These are phyloP conservation scores for Mycena rebaudengoi DNA, from an alignment of 768 basidiomycete species.

Conservation along the genomic window DNA sequence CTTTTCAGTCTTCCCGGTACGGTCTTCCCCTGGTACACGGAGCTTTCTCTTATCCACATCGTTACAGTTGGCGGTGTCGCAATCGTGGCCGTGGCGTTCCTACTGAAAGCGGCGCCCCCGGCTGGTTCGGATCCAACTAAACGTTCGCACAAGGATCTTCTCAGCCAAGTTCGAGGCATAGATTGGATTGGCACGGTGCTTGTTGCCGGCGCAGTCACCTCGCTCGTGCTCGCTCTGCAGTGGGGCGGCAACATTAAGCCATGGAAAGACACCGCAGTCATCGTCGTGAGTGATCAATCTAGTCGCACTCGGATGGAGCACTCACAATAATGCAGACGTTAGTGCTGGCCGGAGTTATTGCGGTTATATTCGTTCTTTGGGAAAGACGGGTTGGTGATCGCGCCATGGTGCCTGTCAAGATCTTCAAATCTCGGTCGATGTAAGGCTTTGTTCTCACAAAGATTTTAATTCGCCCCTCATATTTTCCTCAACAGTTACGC, in stretches of 20 bases:
- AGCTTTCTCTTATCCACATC: conserved; percentile 27
- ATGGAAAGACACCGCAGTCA: conserved; percentile 47
- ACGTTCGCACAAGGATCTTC: background rate
- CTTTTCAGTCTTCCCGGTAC: too few relatives aligned
- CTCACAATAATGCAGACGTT: too few relatives aligned
- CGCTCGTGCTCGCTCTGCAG: conserved; percentile 48
- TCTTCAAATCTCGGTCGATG: conserved; percentile 10
- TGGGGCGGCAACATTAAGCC: conserved; percentile 55
- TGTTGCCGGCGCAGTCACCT: conserved; percentile 41
- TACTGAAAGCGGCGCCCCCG: conserved; percentile 9
- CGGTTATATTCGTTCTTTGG: conserved; percentile 6
- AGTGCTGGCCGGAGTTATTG: background rate
- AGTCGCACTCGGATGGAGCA: too few relatives aligned
- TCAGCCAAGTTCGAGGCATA: conserved; percentile 30
- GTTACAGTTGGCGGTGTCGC: conserved; percentile 14
- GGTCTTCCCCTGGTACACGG: too few relatives aligned
- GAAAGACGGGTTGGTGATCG: conserved; percentile 8
- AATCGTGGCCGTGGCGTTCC: conserved; percentile 4
- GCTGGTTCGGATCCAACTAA: conserved; percentile 7
- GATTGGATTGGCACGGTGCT: conserved; percentile 49
- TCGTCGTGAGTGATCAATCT: conserved; percentile 24
- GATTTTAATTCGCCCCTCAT: too few relatives aligned
- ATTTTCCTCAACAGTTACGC: background rate
- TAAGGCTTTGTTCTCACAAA: background rate
- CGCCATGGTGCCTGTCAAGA: conserved; percentile 6